Percentiles rank a stretch among this genome's conserved stretches.
Evolutionary conservation across 345 rosid genomes (phyloP).

Genomic region (Melaleuca quinquenervia): DNA sequence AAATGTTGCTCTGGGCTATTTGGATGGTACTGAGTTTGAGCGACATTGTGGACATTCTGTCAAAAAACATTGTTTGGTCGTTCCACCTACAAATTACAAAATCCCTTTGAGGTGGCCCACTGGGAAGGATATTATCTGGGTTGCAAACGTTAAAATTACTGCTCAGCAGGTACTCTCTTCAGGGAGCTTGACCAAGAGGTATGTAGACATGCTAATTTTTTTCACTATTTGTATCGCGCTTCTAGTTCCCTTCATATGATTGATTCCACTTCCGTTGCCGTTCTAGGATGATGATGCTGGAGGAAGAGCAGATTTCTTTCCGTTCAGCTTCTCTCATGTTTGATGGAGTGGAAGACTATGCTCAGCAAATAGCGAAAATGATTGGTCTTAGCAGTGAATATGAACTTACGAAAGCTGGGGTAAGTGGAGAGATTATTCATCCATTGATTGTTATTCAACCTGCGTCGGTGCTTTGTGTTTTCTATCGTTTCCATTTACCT

Average conservation of each 20-base stretch:
- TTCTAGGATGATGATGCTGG: slow-evolving; percentile 95
- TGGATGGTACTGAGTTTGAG: slow-evolving; percentile 44
- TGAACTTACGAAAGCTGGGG: slow-evolving; percentile 82
- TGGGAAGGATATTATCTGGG: slow-evolving; percentile 93
- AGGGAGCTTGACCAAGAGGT: slow-evolving; percentile 96
- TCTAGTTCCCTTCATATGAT: background rate
- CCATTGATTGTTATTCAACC: background rate
- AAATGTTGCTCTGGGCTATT: slow-evolving; percentile 40
- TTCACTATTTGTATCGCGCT: background rate
- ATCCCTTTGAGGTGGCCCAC: slow-evolving; percentile 97
- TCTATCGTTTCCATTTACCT: background rate
- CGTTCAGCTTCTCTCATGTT: slow-evolving; percentile 78
- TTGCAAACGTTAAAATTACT: slow-evolving; percentile 72
- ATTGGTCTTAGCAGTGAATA: slow-evolving; percentile 83
- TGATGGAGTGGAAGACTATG: slow-evolving; percentile 96
- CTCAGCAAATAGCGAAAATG: slow-evolving; percentile 97
- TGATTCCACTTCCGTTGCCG: background rate
- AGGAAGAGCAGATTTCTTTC: slow-evolving; percentile 91
- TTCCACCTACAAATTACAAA: slow-evolving; percentile 66
- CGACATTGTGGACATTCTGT: slow-evolving; percentile 52
- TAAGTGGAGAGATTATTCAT: slow-evolving; percentile 18
- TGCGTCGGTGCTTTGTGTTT: background rate
- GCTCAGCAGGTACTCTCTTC: slow-evolving; percentile 93
- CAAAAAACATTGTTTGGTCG: slow-evolving; percentile 51
- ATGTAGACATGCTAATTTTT: background rate